phyloP scores from a whole-genome alignment of 169 alveolate species.

The Cryptosporidium baileyi region DNA sequence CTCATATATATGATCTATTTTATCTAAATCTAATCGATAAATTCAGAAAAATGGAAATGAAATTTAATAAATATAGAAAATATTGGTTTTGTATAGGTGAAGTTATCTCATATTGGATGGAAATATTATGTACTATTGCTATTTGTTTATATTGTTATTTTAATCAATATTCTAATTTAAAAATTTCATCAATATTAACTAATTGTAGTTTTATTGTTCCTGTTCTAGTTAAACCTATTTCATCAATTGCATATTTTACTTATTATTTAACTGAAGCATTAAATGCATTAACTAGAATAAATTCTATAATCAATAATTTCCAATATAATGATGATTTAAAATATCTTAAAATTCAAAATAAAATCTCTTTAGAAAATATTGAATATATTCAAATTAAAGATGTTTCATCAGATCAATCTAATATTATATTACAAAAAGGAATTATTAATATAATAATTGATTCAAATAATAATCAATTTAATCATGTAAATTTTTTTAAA shows the following conservation, averaged over 20 bases:
- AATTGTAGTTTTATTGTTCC: slow-evolving; percentile 44
- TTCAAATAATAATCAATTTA: neutral
- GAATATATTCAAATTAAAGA: slow-evolving; percentile 23
- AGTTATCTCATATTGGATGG: slow-evolving; percentile 41
- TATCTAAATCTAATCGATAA: neutral
- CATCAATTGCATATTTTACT: slow-evolving; percentile 37
- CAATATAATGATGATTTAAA: neutral
- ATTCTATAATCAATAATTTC: neutral
- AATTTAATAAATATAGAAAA: slow-evolving; percentile 42
- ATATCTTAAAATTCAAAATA: neutral
- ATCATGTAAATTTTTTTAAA: neutral
- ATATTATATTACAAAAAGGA: neutral
- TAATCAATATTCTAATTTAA: neutral
- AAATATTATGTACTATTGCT: slow-evolving; percentile 13
- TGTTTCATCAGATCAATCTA: neutral
- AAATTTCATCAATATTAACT: neutral
- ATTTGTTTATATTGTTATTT: slow-evolving; percentile 19
- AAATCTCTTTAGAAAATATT: neutral
- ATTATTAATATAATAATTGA: slow-evolving; percentile 5
- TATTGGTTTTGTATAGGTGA: slow-evolving; percentile 56
- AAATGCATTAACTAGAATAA: slow-evolving; percentile 29
- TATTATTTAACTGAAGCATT: slow-evolving; percentile 45
- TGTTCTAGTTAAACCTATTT: slow-evolving; percentile 20
- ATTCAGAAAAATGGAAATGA: slow-evolving; percentile 31
- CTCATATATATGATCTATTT: neutral